Base-by-base conservation (phyloP, 148 eudicot species). In the Rhododendron mucronatum region DNA sequence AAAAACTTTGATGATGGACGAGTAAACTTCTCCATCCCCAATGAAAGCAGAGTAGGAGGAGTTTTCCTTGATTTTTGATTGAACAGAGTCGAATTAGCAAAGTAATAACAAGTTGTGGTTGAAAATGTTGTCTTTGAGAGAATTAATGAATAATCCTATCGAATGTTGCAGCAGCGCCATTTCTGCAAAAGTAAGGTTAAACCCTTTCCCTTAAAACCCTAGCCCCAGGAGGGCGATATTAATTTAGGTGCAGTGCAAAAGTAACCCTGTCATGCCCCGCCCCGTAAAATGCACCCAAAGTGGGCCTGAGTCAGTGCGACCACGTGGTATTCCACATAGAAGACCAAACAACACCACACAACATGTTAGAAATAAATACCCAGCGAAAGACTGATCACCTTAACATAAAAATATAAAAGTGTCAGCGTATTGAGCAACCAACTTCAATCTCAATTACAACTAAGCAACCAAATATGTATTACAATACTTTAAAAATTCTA, bases 141-240 rank as follows among this genome's bases (percentile, higher is more conserved):
- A 23, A 45, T 88, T 89, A 9, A 73, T 44, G 84, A 88, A 87
- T 28, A 88, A 79, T 76, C 84, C 80, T 39, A 84, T 50, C 39
- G 84, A 69, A 39, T 85, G 88, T 77, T 90, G 91, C 53, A 89
- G 83, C 61, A 89, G 82, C 77, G 89, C 84, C 96, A 93, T 93
- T 7, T 84, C 92, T 88, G 53, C 89, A 88, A 7, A 69, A 55
- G 20, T 37, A 37, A 11, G 59, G 59, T 15, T 55, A 15, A 55
- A 55, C 21, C 61, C 61, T 18, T 55, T 18, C 21, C 1, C 61
- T 55, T 4, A 15, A 55, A 55, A 55, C 21, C 61, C 61, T 21
- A 55, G 61, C 61, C 61, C 61, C 55, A 51, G 55, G 20, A 14
- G 57, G 57, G 15, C 57, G 57, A 53, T 53, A 55, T 55, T 15